Conservation (phyloP, 1,284 basidiomycete genomes). For the Ceratobasidium papillatum region DNA sequence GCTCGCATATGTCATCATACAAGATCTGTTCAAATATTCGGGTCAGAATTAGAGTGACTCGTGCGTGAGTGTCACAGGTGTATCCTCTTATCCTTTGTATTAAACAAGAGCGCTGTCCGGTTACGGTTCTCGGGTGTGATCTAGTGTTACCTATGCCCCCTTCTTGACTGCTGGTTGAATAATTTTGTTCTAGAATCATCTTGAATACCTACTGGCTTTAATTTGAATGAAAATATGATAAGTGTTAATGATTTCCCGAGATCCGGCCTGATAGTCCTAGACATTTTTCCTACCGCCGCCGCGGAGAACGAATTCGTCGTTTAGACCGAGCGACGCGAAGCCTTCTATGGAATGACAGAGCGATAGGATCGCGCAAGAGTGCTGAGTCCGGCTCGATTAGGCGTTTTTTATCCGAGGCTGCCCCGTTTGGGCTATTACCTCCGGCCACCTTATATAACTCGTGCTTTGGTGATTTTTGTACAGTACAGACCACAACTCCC, state of each 20-base stretch:
- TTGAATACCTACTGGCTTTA: neutral
- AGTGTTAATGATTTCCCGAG: constrained; percentile 27
- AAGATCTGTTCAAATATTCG: constrained; percentile 28
- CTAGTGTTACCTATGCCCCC: neutral
- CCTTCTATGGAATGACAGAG: neutral
- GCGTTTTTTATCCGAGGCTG: constrained; percentile 12
- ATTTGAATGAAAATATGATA: constrained; percentile 25
- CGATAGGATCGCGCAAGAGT: constrained; percentile 35
- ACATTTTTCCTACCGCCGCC: neutral
- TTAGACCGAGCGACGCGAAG: constrained; percentile 29
- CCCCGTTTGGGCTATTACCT: constrained; percentile 28
- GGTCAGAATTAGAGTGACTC: constrained; percentile 12
- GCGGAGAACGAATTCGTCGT: constrained; percentile 31
- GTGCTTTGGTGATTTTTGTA: neutral
- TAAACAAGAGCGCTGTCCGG: constrained; percentile 30
- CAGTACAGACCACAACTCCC: constrained; percentile 30
- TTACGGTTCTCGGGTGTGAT: constrained; percentile 20
- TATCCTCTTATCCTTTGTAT: constrained; percentile 22
- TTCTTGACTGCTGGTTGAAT: constrained; percentile 5
- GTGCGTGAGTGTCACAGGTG: neutral
- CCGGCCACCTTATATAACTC: constrained; percentile 13
- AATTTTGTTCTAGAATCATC: constrained; percentile 22
- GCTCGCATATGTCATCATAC: constrained; percentile 30
- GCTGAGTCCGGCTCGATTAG: constrained; percentile 11
- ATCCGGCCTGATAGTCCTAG: constrained; percentile 19